Percentiles rank a stretch among this genome's conserved stretches.
These are phyloP conservation scores for Aspergillaceae sp. DNA, from an alignment of 2,329 filamentous ascomycete species.

Conservation along the genomic window DNA sequence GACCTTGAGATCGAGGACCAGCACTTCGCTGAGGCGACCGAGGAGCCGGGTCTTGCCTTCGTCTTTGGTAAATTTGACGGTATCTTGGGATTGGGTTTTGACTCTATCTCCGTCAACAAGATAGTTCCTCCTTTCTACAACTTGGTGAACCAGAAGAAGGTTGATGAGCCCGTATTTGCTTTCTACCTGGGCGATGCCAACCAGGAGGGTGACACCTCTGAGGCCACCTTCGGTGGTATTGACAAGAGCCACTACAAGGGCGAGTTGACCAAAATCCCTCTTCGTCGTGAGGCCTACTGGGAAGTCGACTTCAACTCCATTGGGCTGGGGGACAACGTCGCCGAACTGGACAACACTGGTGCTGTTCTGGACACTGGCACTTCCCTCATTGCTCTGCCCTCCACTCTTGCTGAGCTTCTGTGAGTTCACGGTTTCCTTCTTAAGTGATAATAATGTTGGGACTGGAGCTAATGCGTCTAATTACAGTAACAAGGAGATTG, in stretches of 20 bases:
- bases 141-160: conserved; percentile 78
- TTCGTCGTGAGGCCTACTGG: conserved; percentile 99
- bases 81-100: conserved; percentile 88
- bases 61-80: conserved; percentile 97
- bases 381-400: conserved; percentile 90
- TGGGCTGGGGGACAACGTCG: conserved; percentile 73
- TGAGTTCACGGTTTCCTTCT: conserved; percentile 28
- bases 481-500: conserved; percentile 77
- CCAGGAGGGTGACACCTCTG: conserved; percentile 65
- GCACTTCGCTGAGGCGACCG: conserved; percentile 92
- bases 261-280: conserved; percentile 83
- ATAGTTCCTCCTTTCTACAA: conserved; percentile 96
- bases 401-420: conserved; percentile 83
- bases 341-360: conserved; percentile 88
- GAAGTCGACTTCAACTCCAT: conserved; percentile 94
- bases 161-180: conserved; percentile 89
- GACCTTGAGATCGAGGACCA: conserved; percentile 82
- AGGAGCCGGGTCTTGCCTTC: conserved; percentile 91
- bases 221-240: conserved; percentile 82
- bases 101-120: conserved; percentile 93
- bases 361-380: conserved; percentile 97
- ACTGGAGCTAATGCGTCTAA: conserved; percentile 3
- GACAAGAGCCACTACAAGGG: conserved; percentile 74
- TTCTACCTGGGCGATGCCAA: conserved; percentile 83
- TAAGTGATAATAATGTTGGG: not conserved